Evolutionary conservation across 768 basidiomycete genomes (phyloP), one percentile per base, ranked within the genome.

Genomic region (Amanita rubescens): DNA sequence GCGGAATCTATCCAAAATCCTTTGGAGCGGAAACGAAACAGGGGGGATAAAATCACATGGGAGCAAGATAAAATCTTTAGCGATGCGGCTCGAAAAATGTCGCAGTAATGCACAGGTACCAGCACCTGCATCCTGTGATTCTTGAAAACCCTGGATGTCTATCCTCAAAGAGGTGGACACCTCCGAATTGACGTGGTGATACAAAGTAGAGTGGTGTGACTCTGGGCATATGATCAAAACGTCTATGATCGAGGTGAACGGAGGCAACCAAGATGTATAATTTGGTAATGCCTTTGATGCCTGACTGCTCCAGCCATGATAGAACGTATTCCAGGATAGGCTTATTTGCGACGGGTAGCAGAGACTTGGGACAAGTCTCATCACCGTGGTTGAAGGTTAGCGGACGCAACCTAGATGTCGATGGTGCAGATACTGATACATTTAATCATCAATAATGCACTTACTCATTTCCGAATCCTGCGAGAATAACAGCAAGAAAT

Each of bases 21-120:
- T 70, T 27, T 77, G 76, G 6, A 97, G 76, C 5, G 85, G 73
- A n/a, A 96, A 75, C 0, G 79, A 70, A 0, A 84, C 71, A 0
- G 93, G 86, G 8, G 93, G 85, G 19, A 93, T 77, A 47, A 96
- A 90, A 66, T 97, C 94, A 63, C 93, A 96, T 6, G 94, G 87
- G 1, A 97, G 77, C 20, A 97, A 68, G 37, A 96, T 79, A 66
- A 96, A 94, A 67, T 96, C 94, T 55, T 82, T 82, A 57, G 78
- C 75, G 57, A 94, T 93, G 45, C 84, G 82, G 45, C 65, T 71
- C 9, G 88, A 76, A 66, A 94, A 90, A 63, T 91, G 81, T 49
- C 82, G 79, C 55, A 95, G 76, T 22, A 94, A 74, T 19, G 80
- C 74, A 57, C 86, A 87, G 2, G 89, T 91, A 39, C 89, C 90